Evolutionary conservation across 257 asterid species (phyloP).

Genomic region (Solanum verrucosum): DNA sequence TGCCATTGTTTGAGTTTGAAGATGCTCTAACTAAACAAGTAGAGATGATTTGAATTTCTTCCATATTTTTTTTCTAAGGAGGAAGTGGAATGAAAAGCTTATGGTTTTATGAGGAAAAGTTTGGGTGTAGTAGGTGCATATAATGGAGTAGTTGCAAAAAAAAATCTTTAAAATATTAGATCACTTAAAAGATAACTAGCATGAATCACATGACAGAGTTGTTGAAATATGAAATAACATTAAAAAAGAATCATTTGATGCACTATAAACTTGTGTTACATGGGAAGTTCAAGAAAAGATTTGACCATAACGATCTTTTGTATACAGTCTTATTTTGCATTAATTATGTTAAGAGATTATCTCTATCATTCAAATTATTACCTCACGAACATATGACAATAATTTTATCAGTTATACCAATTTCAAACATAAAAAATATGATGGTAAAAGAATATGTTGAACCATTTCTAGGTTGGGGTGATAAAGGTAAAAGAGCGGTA

Average conservation of each 20-base stretch:
- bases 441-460: neutral
- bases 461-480: neutral
- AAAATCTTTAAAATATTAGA: accelerated
- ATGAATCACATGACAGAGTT: neutral
- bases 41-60: slow-evolving; percentile 3
- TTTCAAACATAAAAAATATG: neutral
- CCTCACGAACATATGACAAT: neutral
- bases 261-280: neutral
- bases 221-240: neutral
- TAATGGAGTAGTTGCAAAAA: neutral
- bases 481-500: neutral
- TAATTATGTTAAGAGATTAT: no score
- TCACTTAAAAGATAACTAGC: no score
- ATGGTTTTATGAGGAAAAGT: neutral
- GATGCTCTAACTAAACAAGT: neutral
- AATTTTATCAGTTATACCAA: no score
- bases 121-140: neutral
- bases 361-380: neutral
- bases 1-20: neutral
- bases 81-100: neutral
- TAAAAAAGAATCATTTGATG: neutral
- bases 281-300: neutral
- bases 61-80: neutral
- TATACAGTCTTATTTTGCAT: neutral
- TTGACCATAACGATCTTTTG: no score